phyloP scores from a whole-genome alignment of 805 yeast genomes.

The Candida taoyuanica region DNA sequence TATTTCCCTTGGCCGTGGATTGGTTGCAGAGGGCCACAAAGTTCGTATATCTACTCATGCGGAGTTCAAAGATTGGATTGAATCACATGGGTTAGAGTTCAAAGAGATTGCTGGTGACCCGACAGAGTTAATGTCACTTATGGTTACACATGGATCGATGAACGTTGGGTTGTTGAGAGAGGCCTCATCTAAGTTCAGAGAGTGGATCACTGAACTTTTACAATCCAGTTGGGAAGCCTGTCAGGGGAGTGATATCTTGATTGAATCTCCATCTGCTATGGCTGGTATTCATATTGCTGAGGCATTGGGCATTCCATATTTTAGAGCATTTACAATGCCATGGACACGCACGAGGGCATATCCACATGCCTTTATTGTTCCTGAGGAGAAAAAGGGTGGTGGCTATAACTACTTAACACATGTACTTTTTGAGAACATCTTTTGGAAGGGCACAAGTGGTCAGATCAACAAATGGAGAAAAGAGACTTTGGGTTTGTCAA shows the following conservation, averaged over 20 bases:
- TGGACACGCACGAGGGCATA: slow-evolving; percentile 96
- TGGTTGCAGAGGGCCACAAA: slow-evolving; percentile 73
- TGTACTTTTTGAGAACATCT: slow-evolving; percentile 85
- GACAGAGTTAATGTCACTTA: slow-evolving; percentile 81
- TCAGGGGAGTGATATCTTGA: slow-evolving; percentile 70
- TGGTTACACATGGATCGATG: slow-evolving; percentile 88
- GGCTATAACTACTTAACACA: slow-evolving; percentile 90
- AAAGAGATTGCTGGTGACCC: slow-evolving; percentile 88
- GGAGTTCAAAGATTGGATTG: slow-evolving; percentile 78
- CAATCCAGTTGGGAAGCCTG: slow-evolving; percentile 82
- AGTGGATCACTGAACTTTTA: slow-evolving; percentile 78
- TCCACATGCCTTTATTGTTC: slow-evolving; percentile 94
- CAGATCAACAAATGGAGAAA: slow-evolving; percentile 89
- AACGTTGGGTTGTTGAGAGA: slow-evolving; percentile 79
- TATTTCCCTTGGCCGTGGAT: slow-evolving; percentile 80
- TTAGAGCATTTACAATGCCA: slow-evolving; percentile 97
- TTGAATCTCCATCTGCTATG: slow-evolving; percentile 97
- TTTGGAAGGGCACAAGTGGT: slow-evolving; percentile 88
- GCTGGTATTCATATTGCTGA: slow-evolving; percentile 95
- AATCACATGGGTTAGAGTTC: slow-evolving; percentile 60
- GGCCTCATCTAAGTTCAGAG: slow-evolving; percentile 71
- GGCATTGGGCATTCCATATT: slow-evolving; percentile 82
- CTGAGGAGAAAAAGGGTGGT: slow-evolving; percentile 90
- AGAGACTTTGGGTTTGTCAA: slow-evolving; percentile 55
- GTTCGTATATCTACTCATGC: slow-evolving; percentile 82